Percentiles rank a stretch among this genome's conserved stretches.
Evolutionary conservation across 2,329 filamentous ascomycete species (phyloP).

Genomic region (Diaporthe capsici): DNA sequence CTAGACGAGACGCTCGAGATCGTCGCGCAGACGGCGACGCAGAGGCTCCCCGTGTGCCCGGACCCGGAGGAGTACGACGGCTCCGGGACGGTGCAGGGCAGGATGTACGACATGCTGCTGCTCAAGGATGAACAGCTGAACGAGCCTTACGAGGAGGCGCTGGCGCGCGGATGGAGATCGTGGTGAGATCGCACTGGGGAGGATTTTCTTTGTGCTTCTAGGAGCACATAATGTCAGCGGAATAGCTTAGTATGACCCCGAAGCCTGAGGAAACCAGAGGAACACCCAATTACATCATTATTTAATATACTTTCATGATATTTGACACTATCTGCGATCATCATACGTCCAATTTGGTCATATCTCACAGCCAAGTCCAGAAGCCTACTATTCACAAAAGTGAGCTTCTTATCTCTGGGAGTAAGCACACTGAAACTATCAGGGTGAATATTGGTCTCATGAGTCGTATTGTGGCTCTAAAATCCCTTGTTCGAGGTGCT

Average conservation of each 20-base stretch:
- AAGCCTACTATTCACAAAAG: background rate
- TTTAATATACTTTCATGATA: background rate
- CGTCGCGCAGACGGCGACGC: background rate
- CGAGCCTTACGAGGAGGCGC: slow-evolving; percentile 14
- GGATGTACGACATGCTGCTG: slow-evolving; percentile 20
- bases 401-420: no score
- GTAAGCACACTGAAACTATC: no score
- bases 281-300: background rate
- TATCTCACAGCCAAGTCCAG: background rate
- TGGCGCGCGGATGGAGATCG: background rate
- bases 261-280: no score
- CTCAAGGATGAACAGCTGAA: slow-evolving; percentile 14
- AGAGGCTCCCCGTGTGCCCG: background rate
- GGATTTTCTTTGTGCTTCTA: background rate
- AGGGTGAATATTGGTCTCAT: no score
- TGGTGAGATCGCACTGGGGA: background rate
- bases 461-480: no score
- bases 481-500: no score
- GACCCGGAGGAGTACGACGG: slow-evolving; percentile 23
- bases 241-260: background rate
- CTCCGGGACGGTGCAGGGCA: slow-evolving; percentile 13
- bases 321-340: no score
- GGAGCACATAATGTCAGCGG: background rate
- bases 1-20: slow-evolving; percentile 27
- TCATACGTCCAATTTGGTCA: background rate